Conservation (phyloP, 306 rosid species). For the Cucumis sativus region DNA sequence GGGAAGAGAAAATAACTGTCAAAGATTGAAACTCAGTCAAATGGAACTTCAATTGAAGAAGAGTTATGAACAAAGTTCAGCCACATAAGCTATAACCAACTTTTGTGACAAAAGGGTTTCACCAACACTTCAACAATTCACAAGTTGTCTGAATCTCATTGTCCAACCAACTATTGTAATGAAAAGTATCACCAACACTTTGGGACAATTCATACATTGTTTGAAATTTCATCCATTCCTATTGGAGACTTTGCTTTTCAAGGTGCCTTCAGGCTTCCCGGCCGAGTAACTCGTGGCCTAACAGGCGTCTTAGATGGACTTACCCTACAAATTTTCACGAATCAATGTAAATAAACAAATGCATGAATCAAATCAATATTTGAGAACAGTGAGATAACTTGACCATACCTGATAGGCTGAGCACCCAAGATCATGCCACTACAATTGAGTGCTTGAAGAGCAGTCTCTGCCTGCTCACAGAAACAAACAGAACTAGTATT, state of each 20-base stretch:
- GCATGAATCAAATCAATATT: background rate
- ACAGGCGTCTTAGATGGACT: slow-evolving; percentile 99
- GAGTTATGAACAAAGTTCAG: slow-evolving; percentile 20
- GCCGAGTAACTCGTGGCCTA: slow-evolving; percentile 71
- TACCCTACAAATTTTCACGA: slow-evolving; percentile 43
- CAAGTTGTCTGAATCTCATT: background rate
- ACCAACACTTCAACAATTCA: slow-evolving; percentile 44
- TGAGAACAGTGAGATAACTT: background rate
- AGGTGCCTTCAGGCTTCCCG: slow-evolving; percentile 20
- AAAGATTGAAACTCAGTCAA: slow-evolving; percentile 30
- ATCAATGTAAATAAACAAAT: background rate
- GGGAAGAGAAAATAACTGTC: background rate
- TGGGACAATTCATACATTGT: background rate
- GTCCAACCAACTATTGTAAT: background rate
- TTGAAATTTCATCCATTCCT: slow-evolving; percentile 16
- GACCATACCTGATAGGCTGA: slow-evolving; percentile 68
- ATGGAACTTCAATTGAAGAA: slow-evolving; percentile 44
- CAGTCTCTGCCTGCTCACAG: slow-evolving; percentile 79
- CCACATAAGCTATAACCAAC: slow-evolving; percentile 27
- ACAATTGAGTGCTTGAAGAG: slow-evolving; percentile 74
- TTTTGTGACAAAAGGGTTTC: slow-evolving; percentile 33
- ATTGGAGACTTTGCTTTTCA: background rate
- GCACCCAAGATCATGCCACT: slow-evolving; percentile 88
- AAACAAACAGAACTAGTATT: background rate
- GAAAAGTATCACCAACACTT: background rate